A percentile compares a stretch with the other conserved stretches of the same genome.
phyloP scores from a whole-genome alignment of 2,329 filamentous ascomycete species.

The Fusarium chlamydosporum region DNA sequence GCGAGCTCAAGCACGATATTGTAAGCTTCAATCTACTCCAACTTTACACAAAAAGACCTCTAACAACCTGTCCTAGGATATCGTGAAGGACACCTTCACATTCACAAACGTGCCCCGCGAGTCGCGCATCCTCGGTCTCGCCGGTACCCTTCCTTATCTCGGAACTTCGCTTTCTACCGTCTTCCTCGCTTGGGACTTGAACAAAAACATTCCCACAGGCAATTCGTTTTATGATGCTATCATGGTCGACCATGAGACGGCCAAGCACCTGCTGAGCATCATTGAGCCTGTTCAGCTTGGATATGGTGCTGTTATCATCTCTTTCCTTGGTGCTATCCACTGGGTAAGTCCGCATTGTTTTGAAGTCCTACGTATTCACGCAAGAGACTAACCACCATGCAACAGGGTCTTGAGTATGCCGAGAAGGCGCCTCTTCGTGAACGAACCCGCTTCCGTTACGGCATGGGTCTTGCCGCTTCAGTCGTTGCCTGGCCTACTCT shows the following conservation, averaged over 20 bases:
- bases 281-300: conserved; percentile 91
- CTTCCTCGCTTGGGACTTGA: conserved; percentile 86
- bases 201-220: conserved; percentile 73
- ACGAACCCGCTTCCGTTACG: conserved; percentile 84
- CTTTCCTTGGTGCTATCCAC: conserved; percentile 93
- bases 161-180: conserved; percentile 87
- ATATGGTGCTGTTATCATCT: conserved; percentile 92
- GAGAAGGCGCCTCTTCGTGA: conserved; percentile 71
- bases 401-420: conserved; percentile 82
- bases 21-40: conserved; percentile 60
- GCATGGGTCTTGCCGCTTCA: conserved; percentile 83
- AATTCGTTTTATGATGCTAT: conserved; percentile 66
- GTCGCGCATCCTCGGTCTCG: conserved; percentile 77
- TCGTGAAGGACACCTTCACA: conserved; percentile 78
- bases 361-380: not conserved
- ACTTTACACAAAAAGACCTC: not conserved
- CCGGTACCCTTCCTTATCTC: conserved; percentile 87
- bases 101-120: conserved; percentile 75
- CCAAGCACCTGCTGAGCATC: conserved; percentile 77
- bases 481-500: conserved; percentile 91
- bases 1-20: conserved; percentile 64
- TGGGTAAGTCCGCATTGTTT: conserved; percentile 67
- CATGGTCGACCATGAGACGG: conserved; percentile 77
- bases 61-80: conserved; percentile 60
- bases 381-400: not conserved